Evolutionary conservation across 257 asterid genomes (phyloP), one percentile per base, ranked within the genome.

Genomic region (Agastache rugosa): DNA sequence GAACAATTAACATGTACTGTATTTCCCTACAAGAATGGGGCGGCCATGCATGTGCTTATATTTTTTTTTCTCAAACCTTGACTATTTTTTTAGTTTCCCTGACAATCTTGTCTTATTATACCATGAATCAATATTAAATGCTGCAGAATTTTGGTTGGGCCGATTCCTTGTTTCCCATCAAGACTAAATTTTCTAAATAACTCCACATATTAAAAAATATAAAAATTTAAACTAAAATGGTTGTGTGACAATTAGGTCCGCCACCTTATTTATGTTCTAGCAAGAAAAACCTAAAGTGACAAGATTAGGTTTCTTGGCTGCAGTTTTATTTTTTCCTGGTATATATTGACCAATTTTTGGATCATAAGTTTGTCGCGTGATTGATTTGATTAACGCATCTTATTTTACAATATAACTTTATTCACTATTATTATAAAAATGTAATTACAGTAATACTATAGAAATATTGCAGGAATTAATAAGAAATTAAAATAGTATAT

Each of bases 21-120:
- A 76, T 78, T 81, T 76, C 82, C 85, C 82, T 84, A 16, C 81
- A 77, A 82, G 47, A 79, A 72, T 80, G 85, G 87, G 79, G 77
- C 37, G 68, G 72, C 82, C 91, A 86, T 86, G 89, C 91, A 86
- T 86, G 89, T 86, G 93, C 83, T 65, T 67, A 34, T 50, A 75
- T 64, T 44, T 12, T 45, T 12, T 45, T 58, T 51, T 77, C 56
- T 42, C 50, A 20, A 72, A 78, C 37, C 86, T 78, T 44, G 61
- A 70, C 75, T 55, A 56, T 41, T 50, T 63, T 63, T 23, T 45
- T 72, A 45, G 78, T 69, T 53, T n/a, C 69, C 75, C 79, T 23
- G 75, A 76, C 81, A 47, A 64, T 67, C 60, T 73, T 76, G 74
- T 78, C 86, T 75, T 37, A 62, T 35, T 63, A 78, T 65, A 65